Percentiles rank a stretch among this genome's conserved stretches.
Conservation (phyloP, 192 early-diverging fungal genomes). For the Geranomyces michiganensis region DNA sequence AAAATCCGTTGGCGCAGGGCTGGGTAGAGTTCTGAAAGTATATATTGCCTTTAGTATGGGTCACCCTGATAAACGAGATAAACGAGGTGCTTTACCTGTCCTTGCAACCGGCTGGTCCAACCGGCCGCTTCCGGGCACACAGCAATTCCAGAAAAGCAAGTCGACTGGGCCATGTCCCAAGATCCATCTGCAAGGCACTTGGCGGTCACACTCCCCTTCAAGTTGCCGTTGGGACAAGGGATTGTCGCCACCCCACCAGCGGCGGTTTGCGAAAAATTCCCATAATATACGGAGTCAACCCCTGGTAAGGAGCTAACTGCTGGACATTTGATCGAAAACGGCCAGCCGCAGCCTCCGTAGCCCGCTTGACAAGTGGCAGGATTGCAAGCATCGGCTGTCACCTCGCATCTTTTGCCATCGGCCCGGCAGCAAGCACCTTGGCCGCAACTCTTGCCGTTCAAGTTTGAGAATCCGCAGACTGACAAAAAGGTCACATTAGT, state of each 20-base stretch:
- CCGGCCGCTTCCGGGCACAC: background rate
- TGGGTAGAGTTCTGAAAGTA: background rate
- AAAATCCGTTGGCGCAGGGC: background rate
- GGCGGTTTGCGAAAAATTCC: background rate
- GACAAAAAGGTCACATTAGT: background rate
- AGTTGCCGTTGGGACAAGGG: background rate
- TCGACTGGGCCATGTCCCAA: background rate
- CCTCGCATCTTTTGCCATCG: background rate
- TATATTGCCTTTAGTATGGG: no score
- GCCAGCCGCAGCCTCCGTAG: slow-evolving; percentile 8
- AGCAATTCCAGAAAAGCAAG: background rate
- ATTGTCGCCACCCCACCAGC: background rate
- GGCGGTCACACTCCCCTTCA: background rate
- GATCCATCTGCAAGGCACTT: background rate
- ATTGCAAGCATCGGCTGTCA: background rate
- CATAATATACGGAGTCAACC: background rate
- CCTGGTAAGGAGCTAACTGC: background rate
- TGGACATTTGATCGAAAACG: background rate
- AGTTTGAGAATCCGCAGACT: background rate
- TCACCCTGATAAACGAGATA: no score
- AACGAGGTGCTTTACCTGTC: background rate
- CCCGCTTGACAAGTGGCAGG: background rate
- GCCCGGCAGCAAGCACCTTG: background rate
- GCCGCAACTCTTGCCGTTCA: background rate
- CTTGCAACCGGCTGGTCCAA: background rate